phyloP scores from a whole-genome alignment of 2,329 filamentous ascomycete species.

The Colletotrichum eleusines region DNA sequence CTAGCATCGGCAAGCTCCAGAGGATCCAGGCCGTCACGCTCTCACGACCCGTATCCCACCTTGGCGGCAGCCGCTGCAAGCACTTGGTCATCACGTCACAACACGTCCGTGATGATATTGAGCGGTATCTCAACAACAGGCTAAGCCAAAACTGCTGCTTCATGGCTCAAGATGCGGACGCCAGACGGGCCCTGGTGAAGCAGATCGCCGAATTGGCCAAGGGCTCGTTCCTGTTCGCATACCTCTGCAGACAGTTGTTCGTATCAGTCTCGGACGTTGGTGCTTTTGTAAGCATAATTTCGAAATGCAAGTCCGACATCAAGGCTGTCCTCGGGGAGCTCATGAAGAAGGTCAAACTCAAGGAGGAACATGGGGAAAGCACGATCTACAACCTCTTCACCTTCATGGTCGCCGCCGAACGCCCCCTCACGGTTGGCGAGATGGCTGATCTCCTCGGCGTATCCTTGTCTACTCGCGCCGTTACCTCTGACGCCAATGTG shows the following conservation, averaged over 20 bases:
- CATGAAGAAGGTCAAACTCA: slow-evolving; percentile 44
- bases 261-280: slow-evolving; percentile 40
- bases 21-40: slow-evolving; percentile 52
- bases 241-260: slow-evolving; percentile 49
- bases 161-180: slow-evolving; percentile 40
- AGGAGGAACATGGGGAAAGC: slow-evolving; percentile 43
- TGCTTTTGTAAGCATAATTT: slow-evolving; percentile 45
- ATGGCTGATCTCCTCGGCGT: slow-evolving; percentile 51
- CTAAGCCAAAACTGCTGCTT: slow-evolving; percentile 42
- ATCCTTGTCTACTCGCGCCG: slow-evolving; percentile 40
- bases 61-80: slow-evolving; percentile 47
- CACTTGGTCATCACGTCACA: slow-evolving; percentile 50
- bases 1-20: slow-evolving; percentile 46
- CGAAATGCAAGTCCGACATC: slow-evolving; percentile 44
- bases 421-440: slow-evolving; percentile 50
- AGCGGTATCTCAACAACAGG: slow-evolving; percentile 46
- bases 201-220: slow-evolving; percentile 50
- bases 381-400: slow-evolving; percentile 48
- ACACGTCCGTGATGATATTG: slow-evolving; percentile 51
- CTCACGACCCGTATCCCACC: slow-evolving; percentile 50
- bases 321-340: slow-evolving; percentile 47
- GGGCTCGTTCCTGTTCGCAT: slow-evolving; percentile 55
- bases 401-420: slow-evolving; percentile 51
- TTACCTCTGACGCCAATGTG: slow-evolving; percentile 43
- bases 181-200: slow-evolving; percentile 45